These are phyloP conservation scores for Coccinonectria pachysandricola DNA, from an alignment of 2,329 filamentous ascomycete genomes.

Conservation along the genomic window DNA sequence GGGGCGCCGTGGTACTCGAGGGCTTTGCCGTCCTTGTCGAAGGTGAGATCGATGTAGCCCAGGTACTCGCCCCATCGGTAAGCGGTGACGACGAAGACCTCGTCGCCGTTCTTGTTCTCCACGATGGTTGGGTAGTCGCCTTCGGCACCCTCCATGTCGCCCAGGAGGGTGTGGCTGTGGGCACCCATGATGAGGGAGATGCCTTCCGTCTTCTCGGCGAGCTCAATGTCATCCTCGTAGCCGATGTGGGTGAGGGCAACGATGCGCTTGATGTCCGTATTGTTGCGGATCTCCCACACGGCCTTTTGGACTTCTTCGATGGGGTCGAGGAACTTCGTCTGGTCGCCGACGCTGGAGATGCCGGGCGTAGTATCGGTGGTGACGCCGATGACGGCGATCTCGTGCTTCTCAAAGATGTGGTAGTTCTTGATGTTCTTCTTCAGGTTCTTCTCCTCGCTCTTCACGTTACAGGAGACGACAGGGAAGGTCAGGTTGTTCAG, in stretches of 20 bases:
- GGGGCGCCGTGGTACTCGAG: slow-evolving; percentile 53
- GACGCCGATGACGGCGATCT: slow-evolving; percentile 53
- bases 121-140: slow-evolving; percentile 56
- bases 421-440: slow-evolving; percentile 57
- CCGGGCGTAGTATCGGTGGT: slow-evolving; percentile 49
- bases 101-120: slow-evolving; percentile 49
- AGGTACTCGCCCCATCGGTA: slow-evolving; percentile 61
- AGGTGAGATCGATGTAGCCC: slow-evolving; percentile 57
- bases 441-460: slow-evolving; percentile 47
- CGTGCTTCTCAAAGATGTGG: slow-evolving; percentile 50
- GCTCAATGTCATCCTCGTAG: slow-evolving; percentile 51
- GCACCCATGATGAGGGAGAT: slow-evolving; percentile 60
- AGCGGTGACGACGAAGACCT: slow-evolving; percentile 58
- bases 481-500: slow-evolving; percentile 55
- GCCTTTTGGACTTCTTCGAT: slow-evolving; percentile 49
- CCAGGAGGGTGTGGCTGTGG: slow-evolving; percentile 50
- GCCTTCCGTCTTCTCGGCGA: slow-evolving; percentile 49
- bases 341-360: slow-evolving; percentile 47
- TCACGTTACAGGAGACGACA: slow-evolving; percentile 51
- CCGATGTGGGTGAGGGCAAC: slow-evolving; percentile 59
- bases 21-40: slow-evolving; percentile 49
- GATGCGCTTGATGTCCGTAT: slow-evolving; percentile 53
- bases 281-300: slow-evolving; percentile 50
- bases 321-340: slow-evolving; percentile 48
- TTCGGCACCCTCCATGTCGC: slow-evolving; percentile 45